phyloP scores from a whole-genome alignment of 305 asterid genomes.

The Salvia sclarea region DNA sequence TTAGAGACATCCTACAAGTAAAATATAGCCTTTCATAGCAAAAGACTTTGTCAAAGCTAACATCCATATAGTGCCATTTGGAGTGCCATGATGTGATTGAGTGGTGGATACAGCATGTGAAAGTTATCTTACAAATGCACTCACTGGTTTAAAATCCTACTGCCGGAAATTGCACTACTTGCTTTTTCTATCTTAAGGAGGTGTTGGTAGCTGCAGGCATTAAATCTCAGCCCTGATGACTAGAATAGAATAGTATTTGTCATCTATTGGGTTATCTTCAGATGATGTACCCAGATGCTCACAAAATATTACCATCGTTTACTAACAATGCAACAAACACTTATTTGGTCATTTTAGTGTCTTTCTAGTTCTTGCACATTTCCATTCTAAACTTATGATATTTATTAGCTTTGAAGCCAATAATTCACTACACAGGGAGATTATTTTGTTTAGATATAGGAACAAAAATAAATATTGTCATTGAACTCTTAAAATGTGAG shows the following conservation, averaged over 20 bases:
- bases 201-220: not conserved
- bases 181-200: not conserved
- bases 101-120: not conserved
- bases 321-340: not conserved
- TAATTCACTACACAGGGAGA: too few relatives aligned
- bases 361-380: constrained; percentile 3
- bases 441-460: too few relatives aligned
- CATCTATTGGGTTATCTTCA: not conserved
- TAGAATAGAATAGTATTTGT: not conserved
- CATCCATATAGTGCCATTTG: not conserved
- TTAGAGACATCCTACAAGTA: not conserved
- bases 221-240: not conserved
- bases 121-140: not conserved
- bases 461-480: too few relatives aligned
- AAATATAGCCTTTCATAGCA: not conserved
- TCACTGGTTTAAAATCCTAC: not conserved
- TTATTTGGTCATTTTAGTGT: not conserved
- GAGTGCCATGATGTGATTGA: not conserved
- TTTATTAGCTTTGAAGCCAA: too few relatives aligned
- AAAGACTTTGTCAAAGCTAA: not conserved
- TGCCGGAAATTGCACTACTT: not conserved
- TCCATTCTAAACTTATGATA: not conserved
- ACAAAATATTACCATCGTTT: not conserved
- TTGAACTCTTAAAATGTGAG: not conserved
- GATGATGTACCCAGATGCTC: not conserved